These are phyloP conservation scores for Pythium monospermum DNA, from an alignment of 352 stramenopile species.

Conservation along the genomic window DNA sequence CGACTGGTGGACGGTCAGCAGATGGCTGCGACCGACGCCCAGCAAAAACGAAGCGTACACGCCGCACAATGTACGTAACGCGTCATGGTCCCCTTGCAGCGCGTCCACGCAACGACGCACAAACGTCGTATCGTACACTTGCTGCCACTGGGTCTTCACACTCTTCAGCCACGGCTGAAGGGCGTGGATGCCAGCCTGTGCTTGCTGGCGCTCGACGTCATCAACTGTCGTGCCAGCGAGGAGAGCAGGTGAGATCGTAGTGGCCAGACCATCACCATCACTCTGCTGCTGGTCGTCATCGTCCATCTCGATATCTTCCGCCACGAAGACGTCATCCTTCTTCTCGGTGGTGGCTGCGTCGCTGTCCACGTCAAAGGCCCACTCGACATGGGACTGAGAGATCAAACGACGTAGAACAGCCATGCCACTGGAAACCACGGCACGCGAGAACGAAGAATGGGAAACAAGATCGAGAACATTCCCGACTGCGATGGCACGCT, in stretches of 20 bases:
- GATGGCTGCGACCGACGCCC: conserved; percentile 33
- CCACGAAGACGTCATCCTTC: no score
- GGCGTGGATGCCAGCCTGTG: neutral
- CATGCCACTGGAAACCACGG: conserved; percentile 3
- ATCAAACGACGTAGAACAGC: conserved; percentile 5
- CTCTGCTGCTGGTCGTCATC: conserved; percentile 18
- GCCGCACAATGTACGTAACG: no score
- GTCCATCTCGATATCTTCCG: conserved; percentile 18
- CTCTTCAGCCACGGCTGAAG: conserved; percentile 13
- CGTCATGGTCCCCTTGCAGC: conserved; percentile 13
- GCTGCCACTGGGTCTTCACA: conserved; percentile 39
- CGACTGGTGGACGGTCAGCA: conserved; percentile 36
- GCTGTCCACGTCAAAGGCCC: conserved; percentile 16
- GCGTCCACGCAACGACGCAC: conserved; percentile 28
- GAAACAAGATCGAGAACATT: conserved; percentile 21
- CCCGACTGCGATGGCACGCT: conserved; percentile 8
- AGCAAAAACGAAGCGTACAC: conserved; percentile 40
- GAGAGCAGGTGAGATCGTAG: no score
- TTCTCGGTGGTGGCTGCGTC: neutral
- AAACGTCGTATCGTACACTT: conserved; percentile 38
- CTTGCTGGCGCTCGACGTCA: neutral
- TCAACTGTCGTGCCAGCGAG: neutral
- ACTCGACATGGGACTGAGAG: conserved; percentile 15
- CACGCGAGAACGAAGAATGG: conserved; percentile 1
- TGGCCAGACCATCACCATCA: no score